These are phyloP conservation scores for Diaporthe aspalathi DNA, from an alignment of 2,329 filamentous ascomycete species.

Conservation along the genomic window DNA sequence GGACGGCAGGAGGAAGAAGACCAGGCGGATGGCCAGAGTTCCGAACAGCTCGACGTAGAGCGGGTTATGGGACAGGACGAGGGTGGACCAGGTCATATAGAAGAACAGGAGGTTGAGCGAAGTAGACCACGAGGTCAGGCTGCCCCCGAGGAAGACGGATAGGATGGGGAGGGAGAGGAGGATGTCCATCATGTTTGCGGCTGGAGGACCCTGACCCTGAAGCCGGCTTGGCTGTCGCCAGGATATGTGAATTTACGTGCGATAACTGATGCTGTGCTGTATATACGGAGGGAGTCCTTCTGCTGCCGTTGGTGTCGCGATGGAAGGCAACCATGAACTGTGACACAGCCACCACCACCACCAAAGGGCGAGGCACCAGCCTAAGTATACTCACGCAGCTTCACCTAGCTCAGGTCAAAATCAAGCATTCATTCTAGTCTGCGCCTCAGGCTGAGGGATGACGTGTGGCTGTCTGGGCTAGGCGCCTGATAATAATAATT, in stretches of 20 bases:
- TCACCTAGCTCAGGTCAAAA: not conserved
- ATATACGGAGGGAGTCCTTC: not conserved
- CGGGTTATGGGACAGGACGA: conserved; percentile 81
- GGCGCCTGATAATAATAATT: not conserved
- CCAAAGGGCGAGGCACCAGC: conserved; percentile 1
- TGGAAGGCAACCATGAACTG: not conserved
- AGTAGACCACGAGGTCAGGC: conserved; percentile 76
- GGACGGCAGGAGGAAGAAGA: conserved; percentile 81
- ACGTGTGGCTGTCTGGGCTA: conserved; percentile 13
- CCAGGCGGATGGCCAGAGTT: conserved; percentile 72
- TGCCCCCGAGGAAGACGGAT: conserved; percentile 73
- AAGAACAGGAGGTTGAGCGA: conserved; percentile 89
- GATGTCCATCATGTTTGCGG: conserved; percentile 64
- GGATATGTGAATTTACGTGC: not conserved
- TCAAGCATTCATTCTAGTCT: not conserved
- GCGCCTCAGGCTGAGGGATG: conserved; percentile 2
- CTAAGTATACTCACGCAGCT: not conserved
- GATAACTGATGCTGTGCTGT: not conserved
- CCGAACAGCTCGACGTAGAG: conserved; percentile 81
- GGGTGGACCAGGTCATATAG: conserved; percentile 88
- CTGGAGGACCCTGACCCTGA: not conserved
- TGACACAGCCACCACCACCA: not conserved
- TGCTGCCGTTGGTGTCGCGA: not conserved
- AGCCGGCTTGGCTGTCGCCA: not conserved
- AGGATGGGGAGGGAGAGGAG: conserved; percentile 79